Base-by-base conservation (phyloP, 2,329 filamentous ascomycete genomes). In the Diplodia corticola region DNA sequence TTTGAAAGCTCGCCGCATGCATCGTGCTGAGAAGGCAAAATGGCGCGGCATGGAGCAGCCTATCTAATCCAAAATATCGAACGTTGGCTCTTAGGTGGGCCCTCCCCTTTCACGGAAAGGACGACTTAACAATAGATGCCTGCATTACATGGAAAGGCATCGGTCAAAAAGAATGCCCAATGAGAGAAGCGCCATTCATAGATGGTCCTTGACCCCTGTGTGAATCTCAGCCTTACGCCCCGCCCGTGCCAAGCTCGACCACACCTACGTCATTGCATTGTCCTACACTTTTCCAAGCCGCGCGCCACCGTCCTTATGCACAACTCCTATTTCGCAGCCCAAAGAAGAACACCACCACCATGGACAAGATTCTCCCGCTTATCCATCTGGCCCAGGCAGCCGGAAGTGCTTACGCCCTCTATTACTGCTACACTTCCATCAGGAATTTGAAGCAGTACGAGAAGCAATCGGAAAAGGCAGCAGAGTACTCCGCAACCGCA, bases 381-480 rank as follows among this genome's bases (percentile, higher is more conserved):
- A 50, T 65, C n/a, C 64, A 65, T 13, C 3, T 65, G 17, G 44
- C 20, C 0, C 53, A 65, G 49, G 64, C 64, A 0, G 40, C 33
- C n/a, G 54, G 24, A 35, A 64, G 65, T 51, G 63, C 68, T 46
- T 77, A 78, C 70, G 71, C 69, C 24, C 71, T 78, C 15, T 71
- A 71, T 68, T 71, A 74, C 48, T 74, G 73, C 24, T 76, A 76
- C 69, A 68, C 72, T 37, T 76, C 74, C 71, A 77, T 79, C 64
- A 73, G 72, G 6, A 75, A 73, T 15, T 71, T 79, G 1, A 74
- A 72, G 35, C 66, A 72, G 26, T 79, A 78, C 69, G 77, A 79
- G 55, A 37, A 69, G n/a, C 67, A 73, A 51, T 71, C 71, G 53
- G 71, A 79, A 46, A 77, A 75, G 51, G 76, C 76, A 0, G 77